phyloP scores from a whole-genome alignment of 2,329 filamentous ascomycete species.

The Lomentospora prolificans region DNA sequence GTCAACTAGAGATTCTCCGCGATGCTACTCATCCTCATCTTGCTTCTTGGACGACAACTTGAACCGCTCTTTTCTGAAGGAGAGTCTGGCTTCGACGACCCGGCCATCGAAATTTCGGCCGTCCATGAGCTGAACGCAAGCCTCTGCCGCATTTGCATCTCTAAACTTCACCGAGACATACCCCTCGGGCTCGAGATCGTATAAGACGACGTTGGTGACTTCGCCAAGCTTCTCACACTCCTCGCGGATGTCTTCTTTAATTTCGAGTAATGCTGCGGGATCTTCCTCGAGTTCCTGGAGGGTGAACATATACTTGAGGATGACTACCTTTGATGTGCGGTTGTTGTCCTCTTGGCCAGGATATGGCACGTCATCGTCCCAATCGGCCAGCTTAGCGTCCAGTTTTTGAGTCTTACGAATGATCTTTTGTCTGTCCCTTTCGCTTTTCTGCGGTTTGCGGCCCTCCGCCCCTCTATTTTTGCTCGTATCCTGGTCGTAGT shows the following conservation, averaged over 20 bases:
- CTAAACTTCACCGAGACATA: slow-evolving; percentile 78
- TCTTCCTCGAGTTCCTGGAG: slow-evolving; percentile 77
- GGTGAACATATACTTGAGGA: slow-evolving; percentile 91
- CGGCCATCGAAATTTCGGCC: slow-evolving; percentile 70
- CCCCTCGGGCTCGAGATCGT: slow-evolving; percentile 75
- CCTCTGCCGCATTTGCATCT: slow-evolving; percentile 57
- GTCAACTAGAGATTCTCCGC: neutral
- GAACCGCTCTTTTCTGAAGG: slow-evolving; percentile 63
- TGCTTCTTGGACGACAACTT: slow-evolving; percentile 54
- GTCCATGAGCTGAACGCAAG: slow-evolving; percentile 66
- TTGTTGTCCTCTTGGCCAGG: slow-evolving; percentile 23
- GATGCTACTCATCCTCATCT: slow-evolving; percentile 20
- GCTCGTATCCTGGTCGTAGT: slow-evolving; percentile 43
- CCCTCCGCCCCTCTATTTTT: slow-evolving; percentile 21
- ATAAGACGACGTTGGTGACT: slow-evolving; percentile 86
- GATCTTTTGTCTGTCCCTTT: slow-evolving; percentile 75
- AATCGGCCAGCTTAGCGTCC: slow-evolving; percentile 85
- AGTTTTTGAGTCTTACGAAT: slow-evolving; percentile 87
- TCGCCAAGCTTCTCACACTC: slow-evolving; percentile 79
- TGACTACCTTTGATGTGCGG: slow-evolving; percentile 59
- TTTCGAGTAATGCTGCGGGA: slow-evolving; percentile 71
- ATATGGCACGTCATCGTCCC: slow-evolving; percentile 76
- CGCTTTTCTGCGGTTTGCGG: slow-evolving; percentile 40
- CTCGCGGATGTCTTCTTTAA: slow-evolving; percentile 88
- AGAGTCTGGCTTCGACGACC: slow-evolving; percentile 60